These are phyloP conservation scores for Cercospora sp. DNA, from an alignment of 2,329 filamentous ascomycete species.

Conservation along the genomic window DNA sequence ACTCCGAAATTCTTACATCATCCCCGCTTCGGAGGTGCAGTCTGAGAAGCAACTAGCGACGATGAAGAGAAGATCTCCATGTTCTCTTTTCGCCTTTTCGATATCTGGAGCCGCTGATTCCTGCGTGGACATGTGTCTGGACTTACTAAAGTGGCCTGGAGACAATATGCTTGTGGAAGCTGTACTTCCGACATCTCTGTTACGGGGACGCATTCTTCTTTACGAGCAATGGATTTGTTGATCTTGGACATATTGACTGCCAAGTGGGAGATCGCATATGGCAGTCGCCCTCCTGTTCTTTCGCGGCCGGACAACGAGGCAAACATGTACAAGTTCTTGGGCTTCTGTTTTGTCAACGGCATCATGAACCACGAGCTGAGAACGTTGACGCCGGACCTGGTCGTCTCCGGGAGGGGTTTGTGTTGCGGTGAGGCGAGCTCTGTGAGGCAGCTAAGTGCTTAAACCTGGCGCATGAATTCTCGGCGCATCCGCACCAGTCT, in stretches of 20 bases:
- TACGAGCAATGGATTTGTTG: background rate
- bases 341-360: background rate
- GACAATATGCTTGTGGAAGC: background rate
- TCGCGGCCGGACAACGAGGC: background rate
- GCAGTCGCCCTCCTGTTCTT: background rate
- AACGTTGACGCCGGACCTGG: background rate
- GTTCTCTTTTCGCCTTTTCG: slow-evolving; percentile 6
- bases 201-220: background rate
- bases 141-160: background rate
- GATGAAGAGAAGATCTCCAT: background rate
- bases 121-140: background rate
- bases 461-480: background rate
- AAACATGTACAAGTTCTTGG: background rate
- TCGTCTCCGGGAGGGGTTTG: background rate
- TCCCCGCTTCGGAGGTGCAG: no score
- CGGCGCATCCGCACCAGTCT: background rate
- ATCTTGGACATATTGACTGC: background rate
- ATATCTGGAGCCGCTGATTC: background rate
- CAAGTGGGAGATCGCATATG: background rate
- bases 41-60: background rate
- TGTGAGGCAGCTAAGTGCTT: no score
- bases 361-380: background rate
- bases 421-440: background rate
- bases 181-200: slow-evolving; percentile 1
- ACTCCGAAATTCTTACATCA: no score